These are phyloP conservation scores for Ogataea saltuana DNA, from an alignment of 805 yeast genomes.

Conservation along the genomic window DNA sequence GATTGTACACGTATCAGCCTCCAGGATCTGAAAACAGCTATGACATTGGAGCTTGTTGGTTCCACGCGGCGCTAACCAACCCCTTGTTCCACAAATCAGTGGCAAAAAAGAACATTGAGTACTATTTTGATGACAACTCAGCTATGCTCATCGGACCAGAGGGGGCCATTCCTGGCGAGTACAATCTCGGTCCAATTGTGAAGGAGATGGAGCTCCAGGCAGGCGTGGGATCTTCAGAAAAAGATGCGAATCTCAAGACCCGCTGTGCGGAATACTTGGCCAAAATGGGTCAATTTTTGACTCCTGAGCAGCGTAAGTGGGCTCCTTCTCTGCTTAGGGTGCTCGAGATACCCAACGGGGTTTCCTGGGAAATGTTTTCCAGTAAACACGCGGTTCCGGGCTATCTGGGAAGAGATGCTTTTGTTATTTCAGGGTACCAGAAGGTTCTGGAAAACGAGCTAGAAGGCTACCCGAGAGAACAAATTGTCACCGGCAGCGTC, in stretches of 20 bases:
- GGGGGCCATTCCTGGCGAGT: slow-evolving; percentile 25
- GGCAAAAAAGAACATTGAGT: slow-evolving; percentile 26
- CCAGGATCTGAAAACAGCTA: slow-evolving; percentile 30
- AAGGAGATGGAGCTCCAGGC: slow-evolving; percentile 33
- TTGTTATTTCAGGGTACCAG: slow-evolving; percentile 30
- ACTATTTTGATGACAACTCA: slow-evolving; percentile 37
- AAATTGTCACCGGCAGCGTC: slow-evolving; percentile 21
- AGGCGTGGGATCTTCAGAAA: slow-evolving; percentile 28
- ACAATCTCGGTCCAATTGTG: slow-evolving; percentile 37
- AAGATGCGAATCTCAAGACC: slow-evolving; percentile 28
- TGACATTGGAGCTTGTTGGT: slow-evolving; percentile 59
- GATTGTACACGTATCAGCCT: slow-evolving; percentile 37
- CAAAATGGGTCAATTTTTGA: slow-evolving; percentile 20
- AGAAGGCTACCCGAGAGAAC: slow-evolving; percentile 25
- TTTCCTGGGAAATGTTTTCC: slow-evolving; percentile 34
- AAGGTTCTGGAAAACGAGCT: slow-evolving; percentile 32
- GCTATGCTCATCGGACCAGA: slow-evolving; percentile 31
- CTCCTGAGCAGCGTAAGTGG: slow-evolving; percentile 29
- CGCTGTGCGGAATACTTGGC: slow-evolving; percentile 27
- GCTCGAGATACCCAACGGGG: slow-evolving; percentile 33
- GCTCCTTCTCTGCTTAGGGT: slow-evolving; percentile 33
- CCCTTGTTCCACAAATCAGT: slow-evolving; percentile 37
- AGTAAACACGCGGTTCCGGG: slow-evolving; percentile 29
- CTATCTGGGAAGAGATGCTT: slow-evolving; percentile 37
- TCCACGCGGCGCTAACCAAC: slow-evolving; percentile 49